Evolutionary conservation across 2,329 filamentous ascomycete species (phyloP).

Genomic region (Samsoniella hepiali): DNA sequence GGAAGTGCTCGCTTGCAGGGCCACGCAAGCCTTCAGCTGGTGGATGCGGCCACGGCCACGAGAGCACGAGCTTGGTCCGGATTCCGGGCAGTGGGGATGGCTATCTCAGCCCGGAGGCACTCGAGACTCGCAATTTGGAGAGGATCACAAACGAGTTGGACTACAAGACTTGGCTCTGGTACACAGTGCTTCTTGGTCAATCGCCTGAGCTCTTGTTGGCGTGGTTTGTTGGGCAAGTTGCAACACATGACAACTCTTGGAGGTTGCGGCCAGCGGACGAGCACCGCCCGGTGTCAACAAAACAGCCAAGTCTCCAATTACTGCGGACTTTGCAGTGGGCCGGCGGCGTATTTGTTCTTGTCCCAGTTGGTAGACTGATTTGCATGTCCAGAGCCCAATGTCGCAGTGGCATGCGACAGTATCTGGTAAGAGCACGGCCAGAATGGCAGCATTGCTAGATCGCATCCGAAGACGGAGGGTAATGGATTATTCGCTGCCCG

Average conservation of each 20-base stretch:
- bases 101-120: slow-evolving; percentile 11
- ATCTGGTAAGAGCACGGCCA: not conserved
- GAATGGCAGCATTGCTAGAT: not conserved
- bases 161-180: slow-evolving; percentile 11
- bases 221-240: not conserved
- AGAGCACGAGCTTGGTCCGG: slow-evolving; percentile 11
- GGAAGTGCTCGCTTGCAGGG: slow-evolving; percentile 3
- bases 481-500: not conserved
- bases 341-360: not conserved
- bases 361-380: not conserved
- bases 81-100: slow-evolving; percentile 10
- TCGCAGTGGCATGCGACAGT: not conserved
- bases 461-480: not conserved
- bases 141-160: not conserved
- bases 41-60: slow-evolving; percentile 5
- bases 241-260: not conserved
- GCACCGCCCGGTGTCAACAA: not conserved
- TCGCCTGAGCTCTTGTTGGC: not conserved
- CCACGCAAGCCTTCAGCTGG: slow-evolving; percentile 14
- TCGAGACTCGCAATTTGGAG: slow-evolving; percentile 3
- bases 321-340: not conserved
- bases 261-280: not conserved
- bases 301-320: not conserved
- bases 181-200: slow-evolving; percentile 10
- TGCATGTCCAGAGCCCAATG: not conserved